These are phyloP conservation scores for Cladorrhinum sp. DNA, from an alignment of 2,329 filamentous ascomycete species.

Conservation along the genomic window DNA sequence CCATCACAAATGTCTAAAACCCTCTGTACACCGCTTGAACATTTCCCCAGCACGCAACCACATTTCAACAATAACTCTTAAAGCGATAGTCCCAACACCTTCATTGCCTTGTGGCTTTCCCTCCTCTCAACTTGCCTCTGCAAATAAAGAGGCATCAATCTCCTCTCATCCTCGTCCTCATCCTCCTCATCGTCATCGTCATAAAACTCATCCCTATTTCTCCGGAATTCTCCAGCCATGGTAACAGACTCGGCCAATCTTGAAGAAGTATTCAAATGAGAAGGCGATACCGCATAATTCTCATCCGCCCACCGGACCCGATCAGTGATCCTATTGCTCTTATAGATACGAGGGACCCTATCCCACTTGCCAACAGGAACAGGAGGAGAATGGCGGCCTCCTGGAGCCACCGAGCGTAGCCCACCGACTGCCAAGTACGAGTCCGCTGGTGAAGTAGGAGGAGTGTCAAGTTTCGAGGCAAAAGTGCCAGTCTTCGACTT, in stretches of 20 bases:
- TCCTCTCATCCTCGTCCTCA: constrained; percentile 26
- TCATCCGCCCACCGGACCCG: constrained; percentile 13
- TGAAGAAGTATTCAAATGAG: neutral
- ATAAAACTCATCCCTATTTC: constrained; percentile 9
- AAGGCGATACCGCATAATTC: constrained; percentile 5
- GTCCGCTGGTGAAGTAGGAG: neutral
- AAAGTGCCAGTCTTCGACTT: neutral
- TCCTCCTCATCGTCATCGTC: constrained; percentile 20
- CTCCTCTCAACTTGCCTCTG: constrained; percentile 20
- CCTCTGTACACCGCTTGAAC: neutral
- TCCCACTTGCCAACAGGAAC: neutral
- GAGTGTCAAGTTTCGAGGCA: neutral
- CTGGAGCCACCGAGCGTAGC: neutral
- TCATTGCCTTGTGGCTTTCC: constrained; percentile 33
- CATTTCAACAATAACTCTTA: neutral
- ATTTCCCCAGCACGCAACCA: neutral
- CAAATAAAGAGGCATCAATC: constrained; percentile 30
- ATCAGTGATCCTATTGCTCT: neutral
- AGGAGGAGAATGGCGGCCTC: neutral
- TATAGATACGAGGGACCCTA: neutral
- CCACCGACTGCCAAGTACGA: neutral
- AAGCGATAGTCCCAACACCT: constrained; percentile 35
- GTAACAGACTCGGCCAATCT: neutral
- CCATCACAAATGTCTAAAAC: too few relatives aligned
- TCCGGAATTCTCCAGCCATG: neutral